phyloP scores from a whole-genome alignment of 768 basidiomycete genomes.

The Xerocomellus chrysenteron region DNA sequence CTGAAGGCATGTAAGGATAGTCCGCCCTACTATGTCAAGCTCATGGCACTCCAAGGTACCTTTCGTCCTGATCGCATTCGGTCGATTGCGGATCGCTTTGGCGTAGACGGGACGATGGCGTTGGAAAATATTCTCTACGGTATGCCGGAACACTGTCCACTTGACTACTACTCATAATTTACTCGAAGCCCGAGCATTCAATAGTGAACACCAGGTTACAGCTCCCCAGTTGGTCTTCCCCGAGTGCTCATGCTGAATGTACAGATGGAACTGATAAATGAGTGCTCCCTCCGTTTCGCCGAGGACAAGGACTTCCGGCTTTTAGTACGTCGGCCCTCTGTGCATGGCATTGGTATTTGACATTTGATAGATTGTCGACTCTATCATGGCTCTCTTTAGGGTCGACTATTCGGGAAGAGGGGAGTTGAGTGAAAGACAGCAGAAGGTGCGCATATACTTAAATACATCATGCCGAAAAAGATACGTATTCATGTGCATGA shows the following conservation, averaged over 20 bases:
- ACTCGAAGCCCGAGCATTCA: conserved; percentile 75
- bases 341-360: conserved; percentile 5
- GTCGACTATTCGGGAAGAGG: conserved; percentile 93
- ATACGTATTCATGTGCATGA: conserved; percentile 12
- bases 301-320: conserved; percentile 85
- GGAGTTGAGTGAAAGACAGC: conserved; percentile 91
- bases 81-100: conserved; percentile 89
- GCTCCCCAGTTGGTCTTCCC: background rate
- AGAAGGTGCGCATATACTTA: conserved; percentile 54
- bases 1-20: conserved; percentile 54
- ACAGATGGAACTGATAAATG: conserved; percentile 90
- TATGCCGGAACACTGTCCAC: conserved; percentile 22
- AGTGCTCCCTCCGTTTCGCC: conserved; percentile 83
- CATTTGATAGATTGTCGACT: conserved; percentile 76
- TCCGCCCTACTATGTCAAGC: conserved; percentile 12
- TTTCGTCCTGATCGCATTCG: conserved; percentile 93
- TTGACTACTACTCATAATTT: conserved; percentile 6
- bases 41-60: conserved; percentile 55
- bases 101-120: conserved; percentile 85
- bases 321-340: conserved; percentile 43
- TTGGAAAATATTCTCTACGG: conserved; percentile 93
- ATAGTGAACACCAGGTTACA: conserved; percentile 85
- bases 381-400: conserved; percentile 95
- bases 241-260: conserved; percentile 4
- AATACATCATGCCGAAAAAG: background rate